Conservation (phyloP, 176 grass and related monocot species). For the Raddia guianensis region DNA sequence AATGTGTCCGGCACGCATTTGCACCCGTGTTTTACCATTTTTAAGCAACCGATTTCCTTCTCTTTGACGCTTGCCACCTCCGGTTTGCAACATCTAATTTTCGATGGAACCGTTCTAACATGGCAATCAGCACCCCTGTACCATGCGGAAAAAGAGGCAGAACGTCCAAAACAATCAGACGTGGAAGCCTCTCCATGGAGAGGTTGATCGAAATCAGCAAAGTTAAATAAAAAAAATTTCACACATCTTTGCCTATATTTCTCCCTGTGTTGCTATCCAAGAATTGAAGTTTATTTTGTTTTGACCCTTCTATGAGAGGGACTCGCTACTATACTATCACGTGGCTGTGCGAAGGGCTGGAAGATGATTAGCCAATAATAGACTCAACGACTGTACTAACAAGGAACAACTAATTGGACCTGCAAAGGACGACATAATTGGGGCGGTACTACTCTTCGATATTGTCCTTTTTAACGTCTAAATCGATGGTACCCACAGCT, state of each 20-base stretch:
- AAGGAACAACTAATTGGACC: background rate
- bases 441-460: slow-evolving; percentile 30
- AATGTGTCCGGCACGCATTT: no score
- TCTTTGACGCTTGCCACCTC: background rate
- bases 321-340: slow-evolving; percentile 22
- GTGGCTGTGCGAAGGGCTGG: slow-evolving; percentile 1
- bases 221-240: background rate
- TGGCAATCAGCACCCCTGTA: background rate
- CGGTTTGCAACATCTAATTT: background rate
- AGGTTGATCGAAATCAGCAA: background rate
- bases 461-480: slow-evolving; percentile 50
- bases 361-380: slow-evolving; percentile 36
- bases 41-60: background rate
- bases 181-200: background rate
- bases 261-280: slow-evolving; percentile 26
- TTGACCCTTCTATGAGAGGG: background rate
- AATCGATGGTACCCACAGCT: slow-evolving; percentile 32
- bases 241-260: background rate
- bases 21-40: background rate
- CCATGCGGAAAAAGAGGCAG: background rate
- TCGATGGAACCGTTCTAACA: background rate
- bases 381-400: background rate
- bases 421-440: slow-evolving; percentile 28
- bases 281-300: slow-evolving; percentile 6
- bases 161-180: background rate